Evolutionary conservation across 805 yeast species (phyloP), one percentile per base, ranked within the genome.

Genomic region (Saccharomycopsis amapae): DNA sequence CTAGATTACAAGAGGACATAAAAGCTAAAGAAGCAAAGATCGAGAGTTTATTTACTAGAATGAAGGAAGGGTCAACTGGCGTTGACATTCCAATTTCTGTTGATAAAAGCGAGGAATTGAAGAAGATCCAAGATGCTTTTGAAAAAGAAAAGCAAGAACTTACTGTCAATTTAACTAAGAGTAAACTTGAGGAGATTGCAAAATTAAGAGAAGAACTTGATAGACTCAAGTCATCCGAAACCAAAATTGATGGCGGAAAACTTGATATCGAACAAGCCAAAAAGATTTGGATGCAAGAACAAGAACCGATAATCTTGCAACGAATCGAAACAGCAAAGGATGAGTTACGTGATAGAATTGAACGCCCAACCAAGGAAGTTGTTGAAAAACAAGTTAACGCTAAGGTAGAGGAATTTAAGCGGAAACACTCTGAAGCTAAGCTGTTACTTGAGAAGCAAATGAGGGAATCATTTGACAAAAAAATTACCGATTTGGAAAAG

Each of bases 381-480:
- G 7, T 56, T 5, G 43, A 45, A 18, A 43, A 46, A 17, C 13
- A 58, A 19, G 53, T 58, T 13, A 40, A 50, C 2, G 45, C 46
- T 3, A 67, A 63, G 36, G 57, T 55, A 38, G 57, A 61, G 10
- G 46, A 37, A 1, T 52, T 64, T 13, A 49, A 53, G 46, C 48
- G 52, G 28, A 45, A 46, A 19, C 46, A 36, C 35, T 38, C 20
- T 15, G 51, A 50, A 18, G 18, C 44, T 9, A 40, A 44, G 17
- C 19, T 24, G 19, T 6, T 30, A 4, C 13, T 37, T 13, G 48
- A 50, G 12, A 46, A 50, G 36, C 23, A 20, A 6, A 15, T 40
- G 34, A 50, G 44, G 30, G 30, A 25, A 19, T 39, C 39, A 18
- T 46, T 47, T 31, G 46, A 46, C 15, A 40, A 39, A 18, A 36